Conservation (phyloP, 495 filamentous ascomycete species). For the Thermothielavioides terrestris region DNA sequence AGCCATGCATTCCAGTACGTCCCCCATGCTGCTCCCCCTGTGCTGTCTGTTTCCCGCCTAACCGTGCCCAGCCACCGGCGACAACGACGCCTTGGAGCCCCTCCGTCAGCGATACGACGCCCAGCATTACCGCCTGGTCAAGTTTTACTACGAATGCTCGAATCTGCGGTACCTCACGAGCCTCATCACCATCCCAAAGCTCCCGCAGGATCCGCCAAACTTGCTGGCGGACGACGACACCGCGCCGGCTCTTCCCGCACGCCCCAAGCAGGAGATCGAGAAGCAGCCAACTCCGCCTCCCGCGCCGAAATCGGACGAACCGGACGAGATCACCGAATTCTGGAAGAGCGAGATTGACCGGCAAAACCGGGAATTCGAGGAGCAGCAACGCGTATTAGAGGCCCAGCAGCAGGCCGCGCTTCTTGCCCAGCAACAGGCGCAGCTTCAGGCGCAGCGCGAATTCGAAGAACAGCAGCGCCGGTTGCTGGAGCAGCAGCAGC, state of each 20-base stretch:
- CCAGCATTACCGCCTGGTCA: slow-evolving; percentile 89
- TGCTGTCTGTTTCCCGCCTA: slow-evolving; percentile 17
- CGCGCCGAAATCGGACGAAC: slow-evolving; percentile 57
- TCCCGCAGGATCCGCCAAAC: slow-evolving; percentile 89
- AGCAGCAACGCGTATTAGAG: slow-evolving; percentile 80
- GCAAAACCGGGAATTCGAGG: slow-evolving; percentile 89
- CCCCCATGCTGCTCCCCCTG: slow-evolving; percentile 9
- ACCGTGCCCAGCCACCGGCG: slow-evolving; percentile 62
- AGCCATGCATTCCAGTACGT: slow-evolving; percentile 91
- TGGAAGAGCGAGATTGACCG: slow-evolving; percentile 88
- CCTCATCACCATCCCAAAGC: slow-evolving; percentile 89
- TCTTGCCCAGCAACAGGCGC: slow-evolving; percentile 61
- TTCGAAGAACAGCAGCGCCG: slow-evolving; percentile 92
- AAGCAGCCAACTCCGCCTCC: slow-evolving; percentile 58
- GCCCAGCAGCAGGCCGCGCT: slow-evolving; percentile 65
- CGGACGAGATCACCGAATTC: slow-evolving; percentile 93
- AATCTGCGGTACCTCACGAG: slow-evolving; percentile 94
- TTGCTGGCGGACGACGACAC: slow-evolving; percentile 76
- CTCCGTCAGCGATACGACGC: slow-evolving; percentile 82
- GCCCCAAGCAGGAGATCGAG: slow-evolving; percentile 66
- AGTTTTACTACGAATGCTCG: slow-evolving; percentile 98
- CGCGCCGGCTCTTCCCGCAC: slow-evolving; percentile 70
- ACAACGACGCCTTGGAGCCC: slow-evolving; percentile 89
- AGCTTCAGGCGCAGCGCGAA: slow-evolving; percentile 75
- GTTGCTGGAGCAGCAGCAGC: slow-evolving; percentile 78